Conservation (phyloP, 2,329 filamentous ascomycete species). For the Immersiporthe knoxdaviesiana region DNA sequence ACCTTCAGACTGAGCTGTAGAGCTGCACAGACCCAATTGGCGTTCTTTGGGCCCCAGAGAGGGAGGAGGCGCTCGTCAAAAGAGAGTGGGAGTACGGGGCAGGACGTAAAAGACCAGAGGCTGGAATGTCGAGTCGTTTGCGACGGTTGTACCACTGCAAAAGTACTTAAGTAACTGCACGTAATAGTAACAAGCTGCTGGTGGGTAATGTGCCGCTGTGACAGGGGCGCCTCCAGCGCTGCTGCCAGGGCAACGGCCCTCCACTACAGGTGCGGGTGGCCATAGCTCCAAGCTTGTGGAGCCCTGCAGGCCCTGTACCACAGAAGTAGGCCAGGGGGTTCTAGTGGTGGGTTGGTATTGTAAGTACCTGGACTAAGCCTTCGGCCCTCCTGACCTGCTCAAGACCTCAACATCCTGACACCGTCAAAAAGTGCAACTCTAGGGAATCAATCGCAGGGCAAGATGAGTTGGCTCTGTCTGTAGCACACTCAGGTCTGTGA, state of each 20-base stretch:
- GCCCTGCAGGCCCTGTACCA: neutral
- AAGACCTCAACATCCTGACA: too few species aligned
- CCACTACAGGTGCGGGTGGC: neutral
- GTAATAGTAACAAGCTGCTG: too few species aligned
- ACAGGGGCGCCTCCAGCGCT: neutral
- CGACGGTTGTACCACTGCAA: too few species aligned
- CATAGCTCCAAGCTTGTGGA: neutral
- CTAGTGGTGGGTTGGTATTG: too few species aligned
- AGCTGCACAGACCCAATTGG: neutral
- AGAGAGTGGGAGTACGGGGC: too few species aligned
- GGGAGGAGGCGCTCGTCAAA: neutral
- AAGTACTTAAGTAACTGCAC: too few species aligned
- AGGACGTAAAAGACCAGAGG: neutral
- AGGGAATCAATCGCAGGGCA: neutral
- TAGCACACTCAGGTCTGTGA: neutral
- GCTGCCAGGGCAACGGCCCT: neutral
- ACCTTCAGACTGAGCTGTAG: neutral
- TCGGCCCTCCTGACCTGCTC: too few species aligned
- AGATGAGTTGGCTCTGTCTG: neutral
- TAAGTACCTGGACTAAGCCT: too few species aligned
- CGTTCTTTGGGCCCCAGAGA: neutral
- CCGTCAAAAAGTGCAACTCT: too few species aligned
- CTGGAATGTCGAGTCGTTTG: neutral
- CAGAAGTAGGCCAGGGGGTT: too few species aligned
- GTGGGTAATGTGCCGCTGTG: too few species aligned